Evolutionary conservation across 148 eudicot species (phyloP).

Genomic region (Fagopyrum tataricum): DNA sequence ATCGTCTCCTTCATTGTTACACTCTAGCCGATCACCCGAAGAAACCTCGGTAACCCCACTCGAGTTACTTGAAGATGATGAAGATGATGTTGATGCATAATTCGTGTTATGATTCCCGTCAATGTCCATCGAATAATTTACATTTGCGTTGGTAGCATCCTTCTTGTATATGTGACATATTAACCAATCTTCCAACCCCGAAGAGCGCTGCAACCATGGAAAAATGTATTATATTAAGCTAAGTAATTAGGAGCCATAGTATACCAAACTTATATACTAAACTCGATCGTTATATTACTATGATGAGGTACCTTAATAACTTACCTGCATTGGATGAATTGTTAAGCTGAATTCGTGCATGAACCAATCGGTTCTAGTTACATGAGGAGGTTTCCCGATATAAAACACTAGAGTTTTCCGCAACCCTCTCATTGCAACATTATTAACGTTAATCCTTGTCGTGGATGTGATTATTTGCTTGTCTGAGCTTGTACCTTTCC

Average conservation of each 20-base stretch:
- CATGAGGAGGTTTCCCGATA: constrained; percentile 35
- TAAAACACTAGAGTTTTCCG: constrained; percentile 40
- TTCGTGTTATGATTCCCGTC: background rate
- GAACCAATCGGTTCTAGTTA: constrained; percentile 45
- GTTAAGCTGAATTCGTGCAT: constrained; percentile 60
- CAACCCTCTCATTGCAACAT: constrained; percentile 13
- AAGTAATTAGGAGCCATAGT: no score
- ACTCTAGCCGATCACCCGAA: background rate
- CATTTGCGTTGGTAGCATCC: background rate
- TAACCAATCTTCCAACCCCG: constrained; percentile 2
- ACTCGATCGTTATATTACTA: no score
- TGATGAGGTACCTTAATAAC: no score
- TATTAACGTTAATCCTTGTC: background rate
- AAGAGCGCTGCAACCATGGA: background rate
- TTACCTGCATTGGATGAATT: background rate
- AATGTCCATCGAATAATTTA: background rate
- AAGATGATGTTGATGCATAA: background rate
- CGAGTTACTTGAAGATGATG: background rate
- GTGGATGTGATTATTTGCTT: background rate
- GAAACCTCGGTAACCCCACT: constrained; percentile 8
- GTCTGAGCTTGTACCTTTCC: constrained; percentile 2
- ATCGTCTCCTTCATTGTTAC: background rate
- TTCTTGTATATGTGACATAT: constrained; percentile 9
- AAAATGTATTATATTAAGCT: background rate
- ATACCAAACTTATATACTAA: no score